Evolutionary conservation across 2,329 filamentous ascomycete species (phyloP).

Genomic region (Rutstroemia sp.): DNA sequence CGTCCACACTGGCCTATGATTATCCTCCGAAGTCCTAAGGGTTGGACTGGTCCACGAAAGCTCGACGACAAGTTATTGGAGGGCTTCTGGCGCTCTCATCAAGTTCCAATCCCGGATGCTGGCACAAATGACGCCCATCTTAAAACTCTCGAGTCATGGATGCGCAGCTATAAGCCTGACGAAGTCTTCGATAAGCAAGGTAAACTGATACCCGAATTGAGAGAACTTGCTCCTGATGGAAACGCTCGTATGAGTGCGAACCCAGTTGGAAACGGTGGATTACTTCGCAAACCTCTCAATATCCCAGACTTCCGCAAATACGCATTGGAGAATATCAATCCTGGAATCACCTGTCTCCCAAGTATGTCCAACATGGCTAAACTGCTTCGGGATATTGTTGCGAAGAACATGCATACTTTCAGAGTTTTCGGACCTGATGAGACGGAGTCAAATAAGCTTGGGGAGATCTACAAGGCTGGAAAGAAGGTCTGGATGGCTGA

Average conservation of each 20-base stretch:
- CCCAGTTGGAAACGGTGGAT: slow-evolving; percentile 65
- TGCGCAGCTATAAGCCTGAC: slow-evolving; percentile 69
- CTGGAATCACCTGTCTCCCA: slow-evolving; percentile 47
- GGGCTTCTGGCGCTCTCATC: slow-evolving; percentile 74
- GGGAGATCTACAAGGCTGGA: slow-evolving; percentile 60
- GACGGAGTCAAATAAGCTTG: slow-evolving; percentile 75
- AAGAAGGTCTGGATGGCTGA: slow-evolving; percentile 79
- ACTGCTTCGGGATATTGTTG: slow-evolving; percentile 62
- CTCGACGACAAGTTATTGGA: slow-evolving; percentile 62
- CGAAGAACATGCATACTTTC: slow-evolving; percentile 58
- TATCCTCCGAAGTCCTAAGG: slow-evolving; percentile 68
- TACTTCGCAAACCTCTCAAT: slow-evolving; percentile 57
- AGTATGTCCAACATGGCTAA: slow-evolving; percentile 65
- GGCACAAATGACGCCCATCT: slow-evolving; percentile 57
- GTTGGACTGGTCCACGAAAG: slow-evolving; percentile 70
- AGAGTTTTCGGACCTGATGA: slow-evolving; percentile 74
- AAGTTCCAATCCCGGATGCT: slow-evolving; percentile 68
- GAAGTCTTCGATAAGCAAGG: slow-evolving; percentile 60
- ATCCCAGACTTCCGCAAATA: slow-evolving; percentile 67
- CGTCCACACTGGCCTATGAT: slow-evolving; percentile 75
- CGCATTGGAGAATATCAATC: slow-evolving; percentile 51
- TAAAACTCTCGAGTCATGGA: slow-evolving; percentile 66
- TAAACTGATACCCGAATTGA: slow-evolving; percentile 54
- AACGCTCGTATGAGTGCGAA: slow-evolving; percentile 69
- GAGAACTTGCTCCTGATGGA: slow-evolving; percentile 56